Base-by-base conservation (phyloP, 2,329 filamentous ascomycete species). In the Aspergillus niger region DNA sequence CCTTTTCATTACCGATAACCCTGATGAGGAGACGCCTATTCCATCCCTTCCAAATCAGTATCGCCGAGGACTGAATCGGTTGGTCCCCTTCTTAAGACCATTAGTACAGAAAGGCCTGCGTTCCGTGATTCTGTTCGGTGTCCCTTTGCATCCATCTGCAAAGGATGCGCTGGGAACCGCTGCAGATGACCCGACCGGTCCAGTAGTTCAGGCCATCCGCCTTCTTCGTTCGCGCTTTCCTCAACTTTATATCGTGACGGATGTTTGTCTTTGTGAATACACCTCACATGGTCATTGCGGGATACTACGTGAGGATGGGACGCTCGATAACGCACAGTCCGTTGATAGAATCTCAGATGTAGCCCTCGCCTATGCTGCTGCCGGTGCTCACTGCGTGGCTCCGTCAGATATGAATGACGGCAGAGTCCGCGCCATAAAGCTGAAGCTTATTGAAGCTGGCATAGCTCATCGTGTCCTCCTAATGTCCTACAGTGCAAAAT, bases 361-460 rank as follows among this genome's bases (percentile, higher is more conserved):
- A n/a, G 94, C 95, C n/a, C 84, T 98, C 65, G 91, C 94, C 36
- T 99, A 99, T 74, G 95, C 95, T n/a, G 85, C 89, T 71, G 95
- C 95, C 15, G 95, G 95, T 59, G 95, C 94, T 0, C 95, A 99
- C 79, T 98, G 94, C 76, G 92, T 99, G 28, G 95, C 95, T 0
- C 95, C 95, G 2, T 97, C 92, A 1, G 95, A 99, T 77, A 99
- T 99, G 95, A 99, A 98, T 76, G 95, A 99, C 75, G 95, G 95
- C 28, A 90, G 95, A 66, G 96, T 99, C 71, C 91, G 94, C 60
- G 94, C 93, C 63, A 99, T 99, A 77, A 99, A 99, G 83, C 85
- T 97, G 57, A 98, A 97, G 82, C 83, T 99, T 64, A 98, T 98
- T 60, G 94, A 98, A 77, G 89, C 92, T 60, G 94, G 94, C 57